Evolutionary conservation across 1,139 yeast genomes (phyloP).

Genomic region (Yamadazyma buinensis): DNA sequence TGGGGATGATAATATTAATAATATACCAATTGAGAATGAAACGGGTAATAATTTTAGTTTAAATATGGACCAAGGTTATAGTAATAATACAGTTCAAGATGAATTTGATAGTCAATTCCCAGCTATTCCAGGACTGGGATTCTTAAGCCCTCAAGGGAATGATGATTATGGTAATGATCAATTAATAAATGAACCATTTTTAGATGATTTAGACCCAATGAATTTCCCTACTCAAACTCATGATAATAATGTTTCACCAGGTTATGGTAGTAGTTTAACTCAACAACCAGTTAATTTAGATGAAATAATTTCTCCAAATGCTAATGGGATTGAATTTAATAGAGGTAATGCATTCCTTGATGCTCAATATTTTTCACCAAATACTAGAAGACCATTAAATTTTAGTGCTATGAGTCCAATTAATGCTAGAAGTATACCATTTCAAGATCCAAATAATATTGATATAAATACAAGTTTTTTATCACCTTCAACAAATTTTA

Average conservation of each 20-base stretch:
- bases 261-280: conserved; percentile 6
- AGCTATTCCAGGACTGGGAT: conserved; percentile 14
- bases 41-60: conserved; percentile 9
- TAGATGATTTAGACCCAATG: conserved; percentile 30
- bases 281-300: conserved; percentile 24
- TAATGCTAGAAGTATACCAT: conserved; percentile 30
- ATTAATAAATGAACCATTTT: conserved; percentile 28
- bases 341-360: conserved; percentile 24
- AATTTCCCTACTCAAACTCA: conserved; percentile 13
- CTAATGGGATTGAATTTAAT: too few species aligned
- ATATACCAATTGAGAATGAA: too few species aligned
- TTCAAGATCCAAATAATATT: conserved; percentile 14
- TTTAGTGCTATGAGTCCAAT: conserved; percentile 24
- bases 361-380: conserved; percentile 44
- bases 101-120: conserved; percentile 11
- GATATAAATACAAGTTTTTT: conserved; percentile 20
- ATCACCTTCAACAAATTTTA: conserved; percentile 24
- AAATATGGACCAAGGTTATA: conserved; percentile 14
- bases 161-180: conserved; percentile 12
- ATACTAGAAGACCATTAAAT: conserved; percentile 17
- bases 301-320: conserved; percentile 35
- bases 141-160: conserved; percentile 13
- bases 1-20: conserved; percentile 1
- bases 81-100: conserved; percentile 8
- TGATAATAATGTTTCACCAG: conserved; percentile 9